phyloP scores from a whole-genome alignment of 1,284 basidiomycete species.

The Cystobasidiaceae sp. region DNA sequence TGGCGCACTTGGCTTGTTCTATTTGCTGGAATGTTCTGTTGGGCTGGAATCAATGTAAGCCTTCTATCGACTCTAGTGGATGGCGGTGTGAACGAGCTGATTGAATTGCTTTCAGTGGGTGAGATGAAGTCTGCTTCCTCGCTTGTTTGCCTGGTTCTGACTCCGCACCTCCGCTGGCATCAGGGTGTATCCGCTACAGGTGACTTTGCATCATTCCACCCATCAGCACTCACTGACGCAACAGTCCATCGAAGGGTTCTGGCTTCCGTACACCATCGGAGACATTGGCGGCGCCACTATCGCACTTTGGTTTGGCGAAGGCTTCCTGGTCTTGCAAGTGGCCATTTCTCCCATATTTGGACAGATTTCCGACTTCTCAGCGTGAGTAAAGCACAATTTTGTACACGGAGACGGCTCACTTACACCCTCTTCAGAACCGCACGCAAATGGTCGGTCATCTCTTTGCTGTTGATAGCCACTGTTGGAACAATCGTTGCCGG shows the following conservation, averaged over 20 bases:
- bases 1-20: conserved; percentile 4
- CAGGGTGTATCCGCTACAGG: conserved; percentile 13
- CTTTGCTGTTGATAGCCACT: not conserved
- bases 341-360: conserved; percentile 18
- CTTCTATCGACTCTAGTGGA: too few species aligned
- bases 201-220: too few species aligned
- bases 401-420: not conserved
- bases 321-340: conserved; percentile 8
- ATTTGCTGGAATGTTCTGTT: not conserved
- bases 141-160: not conserved
- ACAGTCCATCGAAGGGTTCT: not conserved
- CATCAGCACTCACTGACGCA: too few species aligned
- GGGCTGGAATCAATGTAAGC: not conserved
- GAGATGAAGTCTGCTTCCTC: not conserved
- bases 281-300: not conserved
- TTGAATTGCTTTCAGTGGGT: too few species aligned
- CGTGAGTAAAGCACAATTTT: not conserved
- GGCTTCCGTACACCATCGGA: not conserved
- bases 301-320: conserved; percentile 2
- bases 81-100: too few species aligned
- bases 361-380: conserved; percentile 16
- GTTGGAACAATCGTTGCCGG: conserved; percentile 8
- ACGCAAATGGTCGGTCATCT: conserved; percentile 18
- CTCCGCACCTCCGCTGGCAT: not conserved
- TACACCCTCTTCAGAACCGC: not conserved